Conservation (phyloP, 495 filamentous ascomycete genomes). For the Talaromyces wortmannii region DNA sequence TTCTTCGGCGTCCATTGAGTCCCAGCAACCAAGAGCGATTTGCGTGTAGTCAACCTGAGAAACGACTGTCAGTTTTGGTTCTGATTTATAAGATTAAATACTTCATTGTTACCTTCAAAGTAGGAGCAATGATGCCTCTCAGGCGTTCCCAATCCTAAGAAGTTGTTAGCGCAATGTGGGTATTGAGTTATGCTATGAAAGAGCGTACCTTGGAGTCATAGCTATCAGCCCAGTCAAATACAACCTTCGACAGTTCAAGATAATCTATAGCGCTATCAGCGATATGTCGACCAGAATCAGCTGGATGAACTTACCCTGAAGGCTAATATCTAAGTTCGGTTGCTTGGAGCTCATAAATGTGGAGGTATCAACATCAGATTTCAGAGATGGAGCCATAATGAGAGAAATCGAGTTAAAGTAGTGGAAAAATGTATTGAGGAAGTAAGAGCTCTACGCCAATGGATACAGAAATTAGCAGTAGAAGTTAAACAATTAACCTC, state of each 20-base stretch:
- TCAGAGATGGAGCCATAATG: conserved; percentile 1
- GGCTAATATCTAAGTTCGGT: conserved; percentile 6
- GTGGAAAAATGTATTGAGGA: background rate
- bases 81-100: too few species aligned
- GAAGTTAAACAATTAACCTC: too few species aligned
- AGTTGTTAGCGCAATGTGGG: background rate
- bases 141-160: conserved; percentile 66
- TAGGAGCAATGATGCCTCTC: conserved; percentile 63
- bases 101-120: conserved; percentile 40
- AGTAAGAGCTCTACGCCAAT: background rate
- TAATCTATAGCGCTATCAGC: background rate
- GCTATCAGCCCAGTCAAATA: conserved; percentile 75
- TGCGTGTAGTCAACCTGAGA: conserved; percentile 64
- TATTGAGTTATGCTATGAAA: background rate
- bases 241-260: conserved; percentile 5
- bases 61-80: background rate
- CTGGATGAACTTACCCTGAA: conserved; percentile 1
- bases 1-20: conserved; percentile 64
- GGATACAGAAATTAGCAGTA: too few species aligned
- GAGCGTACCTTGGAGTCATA: conserved; percentile 58
- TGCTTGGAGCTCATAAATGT: background rate
- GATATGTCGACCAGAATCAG: background rate
- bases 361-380: background rate
- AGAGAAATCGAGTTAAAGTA: background rate
- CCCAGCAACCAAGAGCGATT: conserved; percentile 65